phyloP scores from a whole-genome alignment of 164 flowering plant species.

The Taxillus chinensis region DNA sequence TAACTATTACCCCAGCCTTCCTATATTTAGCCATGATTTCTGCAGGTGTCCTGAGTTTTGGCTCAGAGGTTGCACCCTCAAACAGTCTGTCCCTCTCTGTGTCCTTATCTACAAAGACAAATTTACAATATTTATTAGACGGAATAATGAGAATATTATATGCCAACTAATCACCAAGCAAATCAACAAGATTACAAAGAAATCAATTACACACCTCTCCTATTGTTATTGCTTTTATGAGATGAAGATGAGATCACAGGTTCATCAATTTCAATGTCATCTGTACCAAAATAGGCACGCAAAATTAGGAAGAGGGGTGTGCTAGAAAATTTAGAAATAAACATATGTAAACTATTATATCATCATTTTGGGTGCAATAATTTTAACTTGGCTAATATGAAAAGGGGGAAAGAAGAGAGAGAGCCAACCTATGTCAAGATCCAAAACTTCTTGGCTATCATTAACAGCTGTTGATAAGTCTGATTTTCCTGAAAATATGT shows the following conservation, averaged over 20 bases:
- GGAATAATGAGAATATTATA: background rate
- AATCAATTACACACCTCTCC: background rate
- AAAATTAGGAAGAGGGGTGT: background rate
- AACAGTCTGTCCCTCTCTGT: background rate
- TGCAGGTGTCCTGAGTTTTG: conserved; percentile 1
- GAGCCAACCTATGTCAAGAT: conserved; percentile 40
- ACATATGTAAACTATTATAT: no score
- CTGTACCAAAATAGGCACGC: background rate
- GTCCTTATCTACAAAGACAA: background rate
- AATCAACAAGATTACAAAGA: background rate
- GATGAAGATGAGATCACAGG: background rate
- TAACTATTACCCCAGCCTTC: background rate
- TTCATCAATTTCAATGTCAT: conserved; percentile 2
- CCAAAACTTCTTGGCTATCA: conserved; percentile 24
- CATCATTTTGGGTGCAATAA: no score
- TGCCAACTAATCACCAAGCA: background rate
- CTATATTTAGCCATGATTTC: background rate
- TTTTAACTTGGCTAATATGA: background rate
- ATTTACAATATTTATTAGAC: background rate
- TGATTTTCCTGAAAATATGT: conserved; percentile 47
- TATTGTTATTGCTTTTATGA: background rate
- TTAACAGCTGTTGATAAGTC: conserved; percentile 16
- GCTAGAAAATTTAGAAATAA: no score
- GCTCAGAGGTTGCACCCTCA: background rate
- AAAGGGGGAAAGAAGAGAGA: background rate